A percentile compares a stretch with the other conserved stretches of the same genome.
Evolutionary conservation across 148 eudicot species (phyloP).

Genomic region (Rhododendron ovatum): DNA sequence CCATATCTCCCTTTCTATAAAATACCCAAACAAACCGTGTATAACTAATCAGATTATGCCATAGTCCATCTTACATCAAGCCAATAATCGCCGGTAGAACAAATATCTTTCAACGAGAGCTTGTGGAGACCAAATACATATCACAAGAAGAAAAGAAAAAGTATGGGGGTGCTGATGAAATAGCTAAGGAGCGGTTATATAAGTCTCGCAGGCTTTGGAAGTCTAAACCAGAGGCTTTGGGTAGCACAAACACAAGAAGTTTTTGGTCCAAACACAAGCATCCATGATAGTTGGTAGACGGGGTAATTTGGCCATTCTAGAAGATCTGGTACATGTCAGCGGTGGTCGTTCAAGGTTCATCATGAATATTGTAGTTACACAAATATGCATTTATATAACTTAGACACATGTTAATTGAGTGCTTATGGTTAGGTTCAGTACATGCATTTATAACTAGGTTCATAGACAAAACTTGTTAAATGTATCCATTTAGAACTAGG

Average conservation of each 20-base stretch:
- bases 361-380: no score
- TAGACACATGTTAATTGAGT: neutral
- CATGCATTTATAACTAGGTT: neutral
- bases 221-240: neutral
- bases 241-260: neutral
- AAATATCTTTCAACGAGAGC: neutral
- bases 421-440: neutral
- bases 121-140: neutral
- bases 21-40: neutral
- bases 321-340: neutral
- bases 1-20: neutral
- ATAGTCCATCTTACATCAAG: neutral
- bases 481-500: no score
- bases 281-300: neutral
- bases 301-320: neutral
- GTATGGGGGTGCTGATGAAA: neutral
- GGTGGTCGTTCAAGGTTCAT: neutral
- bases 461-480: no score
- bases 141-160: neutral
- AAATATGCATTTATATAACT: no score
- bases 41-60: neutral
- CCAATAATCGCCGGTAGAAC: neutral
- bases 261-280: neutral
- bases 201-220: neutral
- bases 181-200: neutral